Evolutionary conservation across 805 yeast genomes (phyloP).

Genomic region (Metschnikowia orientalis): DNA sequence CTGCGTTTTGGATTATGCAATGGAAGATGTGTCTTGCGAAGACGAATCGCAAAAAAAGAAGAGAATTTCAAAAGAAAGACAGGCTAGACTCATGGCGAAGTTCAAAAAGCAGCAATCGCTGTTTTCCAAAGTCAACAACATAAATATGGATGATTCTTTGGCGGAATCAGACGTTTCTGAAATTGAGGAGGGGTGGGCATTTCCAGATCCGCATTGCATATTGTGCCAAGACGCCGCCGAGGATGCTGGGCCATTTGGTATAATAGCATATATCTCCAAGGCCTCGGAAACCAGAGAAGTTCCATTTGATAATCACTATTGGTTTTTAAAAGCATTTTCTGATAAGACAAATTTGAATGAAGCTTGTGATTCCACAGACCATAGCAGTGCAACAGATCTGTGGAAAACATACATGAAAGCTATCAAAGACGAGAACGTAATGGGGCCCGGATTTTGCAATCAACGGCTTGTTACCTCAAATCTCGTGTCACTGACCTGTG

Average conservation of each 20-base stretch:
- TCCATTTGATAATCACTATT: conserved; percentile 59
- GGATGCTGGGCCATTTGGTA: conserved; percentile 67
- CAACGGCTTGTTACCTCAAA: conserved; percentile 36
- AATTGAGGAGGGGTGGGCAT: conserved; percentile 52
- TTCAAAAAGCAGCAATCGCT: conserved; percentile 74
- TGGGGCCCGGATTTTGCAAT: conserved; percentile 71
- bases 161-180: conserved; percentile 37
- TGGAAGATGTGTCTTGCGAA: conserved; percentile 17
- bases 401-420: conserved; percentile 37
- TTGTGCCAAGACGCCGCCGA: conserved; percentile 74
- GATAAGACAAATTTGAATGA: conserved; percentile 35
- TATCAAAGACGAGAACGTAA: conserved; percentile 36
- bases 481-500: conserved; percentile 69
- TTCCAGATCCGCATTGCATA: conserved; percentile 72
- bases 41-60: conserved; percentile 56
- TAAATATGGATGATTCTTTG: conserved; percentile 33
- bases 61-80: conserved; percentile 63
- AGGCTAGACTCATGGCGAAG: conserved; percentile 67
- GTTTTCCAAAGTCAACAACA: conserved; percentile 56
- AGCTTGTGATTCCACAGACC: conserved; percentile 13
- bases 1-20: conserved; percentile 18
- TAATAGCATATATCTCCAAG: conserved; percentile 57
- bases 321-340: conserved; percentile 62
- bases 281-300: conserved; percentile 58
- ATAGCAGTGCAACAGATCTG: conserved; percentile 19